Conservation (phyloP, 2,329 filamentous ascomycete genomes). For the Aspergillus fischeri region DNA sequence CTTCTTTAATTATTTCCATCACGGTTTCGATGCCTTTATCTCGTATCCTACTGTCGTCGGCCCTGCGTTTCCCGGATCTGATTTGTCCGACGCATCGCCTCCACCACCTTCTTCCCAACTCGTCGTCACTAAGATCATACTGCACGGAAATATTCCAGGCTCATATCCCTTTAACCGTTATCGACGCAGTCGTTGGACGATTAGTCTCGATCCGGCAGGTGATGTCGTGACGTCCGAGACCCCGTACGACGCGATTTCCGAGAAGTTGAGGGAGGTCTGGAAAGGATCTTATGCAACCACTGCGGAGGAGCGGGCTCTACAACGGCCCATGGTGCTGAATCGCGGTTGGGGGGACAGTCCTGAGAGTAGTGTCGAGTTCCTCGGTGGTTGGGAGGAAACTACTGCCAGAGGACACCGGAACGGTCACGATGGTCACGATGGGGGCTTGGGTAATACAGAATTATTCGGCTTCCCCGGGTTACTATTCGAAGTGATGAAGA, state of each 20-base stretch:
- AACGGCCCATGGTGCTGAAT: conserved; percentile 76
- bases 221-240: conserved; percentile 68
- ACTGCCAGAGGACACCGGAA: conserved; percentile 42
- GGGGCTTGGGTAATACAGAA: conserved; percentile 69
- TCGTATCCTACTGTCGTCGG: conserved; percentile 68
- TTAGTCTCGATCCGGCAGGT: conserved; percentile 48
- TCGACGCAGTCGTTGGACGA: conserved; percentile 81
- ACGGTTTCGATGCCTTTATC: conserved; percentile 91
- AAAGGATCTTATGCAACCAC: conserved; percentile 58
- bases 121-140: conserved; percentile 83
- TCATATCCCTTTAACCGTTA: conserved; percentile 97
- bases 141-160: conserved; percentile 92
- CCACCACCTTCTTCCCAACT: conserved; percentile 54
- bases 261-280: conserved; percentile 66
- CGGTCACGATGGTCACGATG: conserved; percentile 41
- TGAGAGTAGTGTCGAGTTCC: conserved; percentile 79
- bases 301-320: conserved; percentile 50
- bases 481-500: conserved; percentile 93
- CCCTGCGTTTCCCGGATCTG: conserved; percentile 55
- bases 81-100: conserved; percentile 25
- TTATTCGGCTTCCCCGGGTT: conserved; percentile 90
- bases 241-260: conserved; percentile 68
- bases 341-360: conserved; percentile 88
- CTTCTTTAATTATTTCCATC: conserved; percentile 97
- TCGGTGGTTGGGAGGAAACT: conserved; percentile 82